Conservation (phyloP, 1,139 yeast genomes). For the Geotrichum fermentans region DNA sequence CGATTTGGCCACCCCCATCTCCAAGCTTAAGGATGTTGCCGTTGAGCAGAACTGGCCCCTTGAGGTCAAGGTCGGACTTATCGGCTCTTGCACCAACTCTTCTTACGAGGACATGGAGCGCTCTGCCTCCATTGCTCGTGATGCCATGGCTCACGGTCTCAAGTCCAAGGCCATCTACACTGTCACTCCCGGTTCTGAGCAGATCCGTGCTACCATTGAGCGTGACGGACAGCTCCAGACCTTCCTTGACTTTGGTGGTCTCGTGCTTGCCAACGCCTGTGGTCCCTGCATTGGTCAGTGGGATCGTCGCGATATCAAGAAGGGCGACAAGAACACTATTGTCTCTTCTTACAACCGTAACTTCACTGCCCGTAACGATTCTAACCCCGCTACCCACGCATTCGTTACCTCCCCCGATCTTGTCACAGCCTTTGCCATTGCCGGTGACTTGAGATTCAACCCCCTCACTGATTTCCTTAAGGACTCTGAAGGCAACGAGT, state of each 20-base stretch:
- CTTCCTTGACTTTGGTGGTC: constrained; percentile 90
- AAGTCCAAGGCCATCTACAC: constrained; percentile 86
- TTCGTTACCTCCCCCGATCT: constrained; percentile 98
- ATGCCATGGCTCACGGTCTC: constrained; percentile 87
- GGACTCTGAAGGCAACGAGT: constrained; percentile 93
- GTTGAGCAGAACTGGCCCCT: constrained; percentile 87
- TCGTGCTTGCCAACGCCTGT: constrained; percentile 96
- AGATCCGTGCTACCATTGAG: constrained; percentile 96
- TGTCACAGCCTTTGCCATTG: constrained; percentile 91
- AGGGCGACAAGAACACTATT: constrained; percentile 97
- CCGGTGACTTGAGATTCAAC: constrained; percentile 98
- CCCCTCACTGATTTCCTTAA: constrained; percentile 92
- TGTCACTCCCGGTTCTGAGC: constrained; percentile 98
- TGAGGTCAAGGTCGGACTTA: constrained; percentile 91
- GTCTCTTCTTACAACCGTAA: constrained; percentile 98
- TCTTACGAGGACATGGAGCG: constrained; percentile 98
- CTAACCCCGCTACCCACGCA: constrained; percentile 97
- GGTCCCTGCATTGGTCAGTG: constrained; percentile 99
- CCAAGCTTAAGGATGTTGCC: constrained; percentile 87
- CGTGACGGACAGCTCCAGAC: constrained; percentile 93
- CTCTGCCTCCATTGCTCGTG: constrained; percentile 88
- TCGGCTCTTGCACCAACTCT: constrained; percentile 99
- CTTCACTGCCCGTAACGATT: constrained; percentile 97
- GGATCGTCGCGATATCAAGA: constrained; percentile 96
- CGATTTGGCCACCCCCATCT: constrained; percentile 95